Conservation (phyloP, 495 filamentous ascomycete species). For the Cercophora newfieldiana region DNA sequence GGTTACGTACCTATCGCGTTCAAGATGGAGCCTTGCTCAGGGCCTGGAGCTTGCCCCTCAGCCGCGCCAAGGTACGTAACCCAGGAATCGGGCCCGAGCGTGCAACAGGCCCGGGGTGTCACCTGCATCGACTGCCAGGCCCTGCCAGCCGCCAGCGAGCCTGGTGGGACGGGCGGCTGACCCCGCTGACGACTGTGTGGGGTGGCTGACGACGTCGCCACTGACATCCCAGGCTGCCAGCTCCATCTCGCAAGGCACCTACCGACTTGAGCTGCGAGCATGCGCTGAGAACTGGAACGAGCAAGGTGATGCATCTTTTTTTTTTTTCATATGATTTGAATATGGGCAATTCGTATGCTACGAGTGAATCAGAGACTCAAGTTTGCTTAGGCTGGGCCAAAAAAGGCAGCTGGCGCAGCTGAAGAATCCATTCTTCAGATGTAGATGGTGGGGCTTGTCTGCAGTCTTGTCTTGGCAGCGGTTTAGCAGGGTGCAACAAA, state of each 20-base stretch:
- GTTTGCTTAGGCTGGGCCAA: not conserved
- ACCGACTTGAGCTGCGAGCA: not conserved
- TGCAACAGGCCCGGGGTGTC: not conserved
- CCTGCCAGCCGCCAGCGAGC: not conserved
- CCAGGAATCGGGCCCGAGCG: slow-evolving; percentile 1
- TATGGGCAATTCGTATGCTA: not conserved
- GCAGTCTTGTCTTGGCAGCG: not conserved
- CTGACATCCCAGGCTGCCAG: not conserved
- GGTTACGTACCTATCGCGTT: slow-evolving; percentile 24
- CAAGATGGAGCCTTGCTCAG: slow-evolving; percentile 20
- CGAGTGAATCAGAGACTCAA: not conserved
- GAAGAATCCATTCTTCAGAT: not conserved
- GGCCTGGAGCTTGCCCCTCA: slow-evolving; percentile 18
- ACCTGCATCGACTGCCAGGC: not conserved
- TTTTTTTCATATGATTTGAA: too few relatives aligned
- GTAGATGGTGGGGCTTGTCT: not conserved
- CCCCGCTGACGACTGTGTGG: not conserved
- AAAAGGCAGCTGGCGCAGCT: not conserved
- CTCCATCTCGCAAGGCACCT: not conserved
- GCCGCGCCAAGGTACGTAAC: slow-evolving; percentile 19
- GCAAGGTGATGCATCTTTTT: not conserved
- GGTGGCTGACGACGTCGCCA: not conserved
- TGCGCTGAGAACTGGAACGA: not conserved
- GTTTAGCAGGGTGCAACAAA: not conserved
- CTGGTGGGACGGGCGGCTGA: not conserved